Conservation (phyloP, 805 yeast species). For the Starmerella lactis-condensi region DNA sequence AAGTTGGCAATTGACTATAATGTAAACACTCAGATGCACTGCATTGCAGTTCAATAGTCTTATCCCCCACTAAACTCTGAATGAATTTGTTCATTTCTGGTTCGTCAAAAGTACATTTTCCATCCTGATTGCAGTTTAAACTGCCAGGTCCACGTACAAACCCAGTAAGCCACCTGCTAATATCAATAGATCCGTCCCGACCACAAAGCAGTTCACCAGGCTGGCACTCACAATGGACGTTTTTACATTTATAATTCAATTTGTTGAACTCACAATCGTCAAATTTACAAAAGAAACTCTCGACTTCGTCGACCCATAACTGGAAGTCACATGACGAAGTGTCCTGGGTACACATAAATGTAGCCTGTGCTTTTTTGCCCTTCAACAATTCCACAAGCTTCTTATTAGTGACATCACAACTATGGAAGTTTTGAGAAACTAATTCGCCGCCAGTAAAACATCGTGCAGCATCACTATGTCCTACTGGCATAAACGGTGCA, state of each 20-base stretch:
- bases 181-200: constrained; percentile 80
- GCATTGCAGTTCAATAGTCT: constrained; percentile 64
- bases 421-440: constrained; percentile 65
- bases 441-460: constrained; percentile 75
- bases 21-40: constrained; percentile 82
- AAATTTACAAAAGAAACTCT: constrained; percentile 79
- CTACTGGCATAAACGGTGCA: constrained; percentile 51
- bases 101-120: constrained; percentile 65
- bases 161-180: constrained; percentile 77
- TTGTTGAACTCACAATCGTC: constrained; percentile 45
- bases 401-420: constrained; percentile 80
- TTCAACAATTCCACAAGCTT: constrained; percentile 65
- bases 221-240: constrained; percentile 69
- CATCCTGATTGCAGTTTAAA: constrained; percentile 53
- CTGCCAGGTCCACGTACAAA: constrained; percentile 89
- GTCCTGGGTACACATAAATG: constrained; percentile 67
- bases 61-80: constrained; percentile 85
- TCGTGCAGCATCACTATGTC: constrained; percentile 61
- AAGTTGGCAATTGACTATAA: constrained; percentile 83
- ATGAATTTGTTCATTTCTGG: constrained; percentile 93
- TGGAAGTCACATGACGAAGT: constrained; percentile 64
- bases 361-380: constrained; percentile 77
- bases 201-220: constrained; percentile 93
- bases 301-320: constrained; percentile 84
- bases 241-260: constrained; percentile 61